Percentiles rank a stretch among this genome's conserved stretches.
These are phyloP conservation scores for Lecanicillium sp. DNA, from an alignment of 2,329 filamentous ascomycete genomes.

Conservation along the genomic window DNA sequence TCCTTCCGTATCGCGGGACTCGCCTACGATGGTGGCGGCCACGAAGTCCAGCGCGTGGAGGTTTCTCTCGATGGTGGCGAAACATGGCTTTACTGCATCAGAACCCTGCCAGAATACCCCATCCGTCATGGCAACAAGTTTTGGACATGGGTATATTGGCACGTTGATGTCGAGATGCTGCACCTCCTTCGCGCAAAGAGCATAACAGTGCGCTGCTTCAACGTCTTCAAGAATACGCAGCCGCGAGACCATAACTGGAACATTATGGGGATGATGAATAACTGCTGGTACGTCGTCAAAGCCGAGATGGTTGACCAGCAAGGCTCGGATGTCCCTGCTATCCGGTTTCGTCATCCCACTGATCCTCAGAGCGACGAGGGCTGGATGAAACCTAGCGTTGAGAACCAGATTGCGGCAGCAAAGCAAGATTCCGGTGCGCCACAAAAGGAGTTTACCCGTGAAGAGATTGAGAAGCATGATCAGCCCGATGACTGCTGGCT, in stretches of 20 bases:
- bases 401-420: slow-evolving; percentile 33
- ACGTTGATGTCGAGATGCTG: slow-evolving; percentile 36
- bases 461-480: slow-evolving; percentile 45
- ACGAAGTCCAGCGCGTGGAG: slow-evolving; percentile 39
- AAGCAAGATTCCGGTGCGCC: slow-evolving; percentile 35
- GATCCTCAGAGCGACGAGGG: slow-evolving; percentile 35
- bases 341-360: slow-evolving; percentile 37
- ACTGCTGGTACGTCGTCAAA: slow-evolving; percentile 38
- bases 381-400: slow-evolving; percentile 41
- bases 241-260: slow-evolving; percentile 38
- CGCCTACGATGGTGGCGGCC: slow-evolving; percentile 43
- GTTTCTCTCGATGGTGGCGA: slow-evolving; percentile 24
- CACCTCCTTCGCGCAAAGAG: slow-evolving; percentile 32
- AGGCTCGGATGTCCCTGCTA: slow-evolving; percentile 18
- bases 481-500: slow-evolving; percentile 42
- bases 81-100: slow-evolving; percentile 28
- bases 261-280: slow-evolving; percentile 47
- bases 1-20: slow-evolving; percentile 39
- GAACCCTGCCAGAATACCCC: slow-evolving; percentile 35
- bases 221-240: slow-evolving; percentile 43
- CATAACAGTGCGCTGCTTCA: slow-evolving; percentile 37
- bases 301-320: slow-evolving; percentile 26
- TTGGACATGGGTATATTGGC: slow-evolving; percentile 46
- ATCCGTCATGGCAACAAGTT: slow-evolving; percentile 44
- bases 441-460: slow-evolving; percentile 36